Percentiles rank a stretch among this genome's conserved stretches.
Evolutionary conservation across 2,329 filamentous ascomycete species (phyloP).

Genomic region (Paradendryphiella salina): DNA sequence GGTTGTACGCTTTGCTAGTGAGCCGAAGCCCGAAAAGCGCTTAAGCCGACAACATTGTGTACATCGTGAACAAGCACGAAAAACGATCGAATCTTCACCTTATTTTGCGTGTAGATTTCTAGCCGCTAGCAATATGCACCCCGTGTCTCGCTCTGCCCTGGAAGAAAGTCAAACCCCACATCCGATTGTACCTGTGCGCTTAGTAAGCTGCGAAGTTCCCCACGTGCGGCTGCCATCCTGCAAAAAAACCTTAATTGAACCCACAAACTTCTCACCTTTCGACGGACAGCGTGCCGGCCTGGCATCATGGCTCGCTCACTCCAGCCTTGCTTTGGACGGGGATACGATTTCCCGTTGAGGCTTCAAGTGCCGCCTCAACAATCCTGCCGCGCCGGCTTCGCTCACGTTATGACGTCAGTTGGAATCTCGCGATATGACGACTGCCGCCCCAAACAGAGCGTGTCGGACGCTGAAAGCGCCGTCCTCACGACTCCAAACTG

Average conservation of each 20-base stretch:
- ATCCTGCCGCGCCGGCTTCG: conserved; percentile 4
- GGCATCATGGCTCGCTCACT: neutral
- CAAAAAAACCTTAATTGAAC: conserved; percentile 15
- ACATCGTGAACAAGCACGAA: neutral
- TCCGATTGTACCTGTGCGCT: conserved; percentile 7
- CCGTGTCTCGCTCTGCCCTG: conserved; percentile 2
- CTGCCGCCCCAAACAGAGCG: neutral
- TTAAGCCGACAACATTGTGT: neutral
- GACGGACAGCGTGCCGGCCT: neutral
- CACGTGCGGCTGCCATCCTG: conserved; percentile 8
- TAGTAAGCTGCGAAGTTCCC: conserved; percentile 6
- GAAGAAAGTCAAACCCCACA: conserved; percentile 2
- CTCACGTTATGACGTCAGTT: conserved; percentile 8
- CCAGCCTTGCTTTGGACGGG: neutral
- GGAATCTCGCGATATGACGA: neutral
- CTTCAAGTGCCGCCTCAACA: conserved; percentile 2
- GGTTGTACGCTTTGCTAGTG: too few relatives aligned
- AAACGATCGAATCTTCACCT: neutral
- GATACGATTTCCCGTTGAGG: conserved; percentile 3
- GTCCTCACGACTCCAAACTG: neutral
- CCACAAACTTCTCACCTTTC: conserved; percentile 7
- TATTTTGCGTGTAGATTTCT: neutral
- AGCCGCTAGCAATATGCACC: neutral
- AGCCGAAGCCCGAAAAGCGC: too few relatives aligned
- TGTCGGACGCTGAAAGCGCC: neutral